Percentiles rank a stretch among this genome's conserved stretches.
Conservation (phyloP, 352 stramenopile genomes). For the Plasmopara viticola region DNA sequence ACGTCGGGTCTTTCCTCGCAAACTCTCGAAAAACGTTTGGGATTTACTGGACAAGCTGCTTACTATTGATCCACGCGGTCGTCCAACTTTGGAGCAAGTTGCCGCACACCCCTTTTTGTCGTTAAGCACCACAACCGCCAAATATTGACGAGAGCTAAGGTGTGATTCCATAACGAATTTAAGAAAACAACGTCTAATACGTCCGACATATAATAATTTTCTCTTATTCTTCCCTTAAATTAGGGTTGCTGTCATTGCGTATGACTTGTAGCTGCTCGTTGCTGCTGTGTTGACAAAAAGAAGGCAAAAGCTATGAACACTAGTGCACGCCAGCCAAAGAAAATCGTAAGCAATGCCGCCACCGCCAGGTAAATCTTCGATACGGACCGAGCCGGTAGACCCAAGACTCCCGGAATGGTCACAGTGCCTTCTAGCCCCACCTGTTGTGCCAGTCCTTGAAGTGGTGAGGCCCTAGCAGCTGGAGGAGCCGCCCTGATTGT, state of each 20-base stretch:
- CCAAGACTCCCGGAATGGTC: slow-evolving; percentile 51
- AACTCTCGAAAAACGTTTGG: slow-evolving; percentile 20
- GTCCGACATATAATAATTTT: slow-evolving; percentile 3
- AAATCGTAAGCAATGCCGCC: slow-evolving; percentile 37
- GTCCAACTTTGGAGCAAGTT: slow-evolving; percentile 38
- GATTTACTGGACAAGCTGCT: slow-evolving; percentile 29
- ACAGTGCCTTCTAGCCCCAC: slow-evolving; percentile 61
- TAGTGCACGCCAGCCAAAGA: slow-evolving; percentile 74
- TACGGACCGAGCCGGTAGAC: slow-evolving; percentile 41
- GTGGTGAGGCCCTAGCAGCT: slow-evolving; percentile 22
- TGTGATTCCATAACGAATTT: not conserved
- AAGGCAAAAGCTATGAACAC: slow-evolving; percentile 62
- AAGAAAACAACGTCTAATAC: slow-evolving; percentile 1
- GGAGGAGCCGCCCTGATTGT: slow-evolving; percentile 5
- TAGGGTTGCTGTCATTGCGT: slow-evolving; percentile 10
- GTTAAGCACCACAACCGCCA: slow-evolving; percentile 1
- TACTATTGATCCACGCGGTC: slow-evolving; percentile 20
- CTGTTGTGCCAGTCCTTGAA: slow-evolving; percentile 41
- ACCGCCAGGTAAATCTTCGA: slow-evolving; percentile 70
- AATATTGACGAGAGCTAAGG: not conserved
- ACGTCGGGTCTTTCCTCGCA: slow-evolving; percentile 30
- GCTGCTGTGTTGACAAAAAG: slow-evolving; percentile 58
- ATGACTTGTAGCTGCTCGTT: slow-evolving; percentile 15
- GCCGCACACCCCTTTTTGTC: slow-evolving; percentile 30
- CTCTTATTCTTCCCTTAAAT: slow-evolving; percentile 1